A percentile compares a stretch with the other conserved stretches of the same genome.
These are phyloP conservation scores for Echites panduratus DNA, from an alignment of 257 asterid genomes.

Conservation along the genomic window DNA sequence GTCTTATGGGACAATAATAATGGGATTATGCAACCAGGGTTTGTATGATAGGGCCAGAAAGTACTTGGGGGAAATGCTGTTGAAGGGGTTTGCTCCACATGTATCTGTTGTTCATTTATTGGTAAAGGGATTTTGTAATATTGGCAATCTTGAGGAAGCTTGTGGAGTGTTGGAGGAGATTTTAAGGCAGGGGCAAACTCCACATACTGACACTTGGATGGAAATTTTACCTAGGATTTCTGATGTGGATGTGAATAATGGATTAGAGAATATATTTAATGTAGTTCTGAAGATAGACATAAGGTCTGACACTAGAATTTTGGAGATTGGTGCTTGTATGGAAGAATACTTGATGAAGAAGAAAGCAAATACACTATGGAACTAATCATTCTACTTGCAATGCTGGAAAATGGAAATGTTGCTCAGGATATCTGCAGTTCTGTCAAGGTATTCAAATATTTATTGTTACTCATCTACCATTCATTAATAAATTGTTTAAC, in stretches of 20 bases:
- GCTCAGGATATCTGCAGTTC: neutral
- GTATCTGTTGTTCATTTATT: constrained; percentile 55
- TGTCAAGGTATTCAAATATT: neutral
- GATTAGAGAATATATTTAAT: constrained; percentile 30
- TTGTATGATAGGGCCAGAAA: constrained; percentile 64
- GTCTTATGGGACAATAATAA: constrained; percentile 64
- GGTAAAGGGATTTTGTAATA: constrained; percentile 54
- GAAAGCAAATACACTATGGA: constrained; percentile 34
- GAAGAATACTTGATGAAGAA: constrained; percentile 57
- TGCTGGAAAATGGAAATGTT: neutral
- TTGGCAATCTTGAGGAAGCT: constrained; percentile 67
- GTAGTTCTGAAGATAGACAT: constrained; percentile 51
- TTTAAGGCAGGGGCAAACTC: constrained; percentile 45
- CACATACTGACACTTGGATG: constrained; percentile 66
- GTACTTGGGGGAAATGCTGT: constrained; percentile 47
- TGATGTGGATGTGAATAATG: constrained; percentile 36
- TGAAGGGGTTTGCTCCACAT: constrained; percentile 57
- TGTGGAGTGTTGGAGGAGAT: constrained; percentile 47
- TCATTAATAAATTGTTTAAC: neutral
- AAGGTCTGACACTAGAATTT: constrained; percentile 51
- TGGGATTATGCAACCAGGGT: constrained; percentile 77
- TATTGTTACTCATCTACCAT: neutral
- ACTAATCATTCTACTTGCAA: constrained; percentile 14
- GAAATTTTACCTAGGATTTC: constrained; percentile 55
- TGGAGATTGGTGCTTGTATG: constrained; percentile 60